A percentile compares a stretch with the other conserved stretches of the same genome.
Evolutionary conservation across 2,329 filamentous ascomycete species (phyloP).

Genomic region (Verticillium tricorpus): DNA sequence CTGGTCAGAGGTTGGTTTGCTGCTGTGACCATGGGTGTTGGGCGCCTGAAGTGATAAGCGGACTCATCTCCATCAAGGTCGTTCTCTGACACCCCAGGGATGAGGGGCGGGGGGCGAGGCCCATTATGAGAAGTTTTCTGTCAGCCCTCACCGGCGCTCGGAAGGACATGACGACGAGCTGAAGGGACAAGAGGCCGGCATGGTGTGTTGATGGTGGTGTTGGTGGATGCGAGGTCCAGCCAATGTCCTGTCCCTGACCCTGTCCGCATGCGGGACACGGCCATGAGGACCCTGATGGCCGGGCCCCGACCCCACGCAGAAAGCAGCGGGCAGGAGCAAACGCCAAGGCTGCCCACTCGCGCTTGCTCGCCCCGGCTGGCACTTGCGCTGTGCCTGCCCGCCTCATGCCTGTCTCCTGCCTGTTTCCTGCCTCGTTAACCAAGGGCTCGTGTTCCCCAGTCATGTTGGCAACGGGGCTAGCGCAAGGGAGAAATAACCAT

Average conservation of each 20-base stretch:
- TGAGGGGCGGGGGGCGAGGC: not conserved
- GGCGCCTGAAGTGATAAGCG: not conserved
- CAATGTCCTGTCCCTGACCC: not conserved
- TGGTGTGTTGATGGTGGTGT: not conserved
- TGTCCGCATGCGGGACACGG: not conserved
- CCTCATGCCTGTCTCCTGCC: too few relatives aligned
- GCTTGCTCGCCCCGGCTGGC: not conserved
- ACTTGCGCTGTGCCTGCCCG: too few relatives aligned
- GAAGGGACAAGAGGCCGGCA: not conserved
- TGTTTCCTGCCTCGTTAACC: not conserved
- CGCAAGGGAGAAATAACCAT: too few relatives aligned
- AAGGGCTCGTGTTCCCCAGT: not conserved
- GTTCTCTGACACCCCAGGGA: not conserved
- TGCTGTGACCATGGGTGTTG: not conserved
- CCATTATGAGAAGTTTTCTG: not conserved
- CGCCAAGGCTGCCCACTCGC: not conserved
- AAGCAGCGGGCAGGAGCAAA: not conserved
- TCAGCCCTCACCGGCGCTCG: not conserved
- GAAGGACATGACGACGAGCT: not conserved
- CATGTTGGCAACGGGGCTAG: too few relatives aligned
- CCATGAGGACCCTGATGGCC: conserved; percentile 1
- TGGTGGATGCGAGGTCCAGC: not conserved
- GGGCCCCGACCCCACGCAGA: not conserved
- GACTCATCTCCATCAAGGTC: not conserved
- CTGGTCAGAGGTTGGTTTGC: too few relatives aligned